Evolutionary conservation across 1,284 basidiomycete genomes (phyloP).

Genomic region (Cystobasidiaceae sp.): DNA sequence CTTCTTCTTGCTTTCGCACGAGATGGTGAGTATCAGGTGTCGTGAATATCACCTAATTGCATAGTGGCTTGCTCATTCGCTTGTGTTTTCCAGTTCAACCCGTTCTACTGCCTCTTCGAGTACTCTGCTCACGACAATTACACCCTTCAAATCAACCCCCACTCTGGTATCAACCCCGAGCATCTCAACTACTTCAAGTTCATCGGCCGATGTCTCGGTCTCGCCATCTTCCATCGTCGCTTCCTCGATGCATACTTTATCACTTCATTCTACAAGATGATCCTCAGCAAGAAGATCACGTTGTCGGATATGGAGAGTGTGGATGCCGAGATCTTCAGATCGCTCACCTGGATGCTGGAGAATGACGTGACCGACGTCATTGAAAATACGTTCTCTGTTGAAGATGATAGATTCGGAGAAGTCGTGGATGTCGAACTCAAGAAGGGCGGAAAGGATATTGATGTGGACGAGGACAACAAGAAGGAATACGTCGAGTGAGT

Average conservation of each 20-base stretch:
- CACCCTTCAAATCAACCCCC: conserved; percentile 61
- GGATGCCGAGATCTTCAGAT: conserved; percentile 83
- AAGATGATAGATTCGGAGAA: conserved; percentile 96
- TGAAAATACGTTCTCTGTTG: conserved; percentile 88
- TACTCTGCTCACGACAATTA: conserved; percentile 99
- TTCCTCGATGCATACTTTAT: conserved; percentile 99
- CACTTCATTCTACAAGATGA: conserved; percentile 99
- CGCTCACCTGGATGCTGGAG: conserved; percentile 96
- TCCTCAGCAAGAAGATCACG: conserved; percentile 77
- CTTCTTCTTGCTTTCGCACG: conserved; percentile 99
- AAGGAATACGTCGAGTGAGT: conserved; percentile 87
- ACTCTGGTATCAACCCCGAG: conserved; percentile 95
- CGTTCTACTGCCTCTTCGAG: conserved; percentile 99
- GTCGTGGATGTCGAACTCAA: conserved; percentile 89
- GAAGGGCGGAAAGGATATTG: conserved; percentile 72
- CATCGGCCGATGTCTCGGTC: conserved; percentile 86
- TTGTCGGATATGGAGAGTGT: conserved; percentile 84
- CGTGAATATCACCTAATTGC: background rate
- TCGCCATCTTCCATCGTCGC: conserved; percentile 96
- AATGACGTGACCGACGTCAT: conserved; percentile 93
- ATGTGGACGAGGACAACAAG: conserved; percentile 97
- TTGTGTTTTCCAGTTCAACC: conserved; percentile 69
- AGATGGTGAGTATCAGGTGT: conserved; percentile 52
- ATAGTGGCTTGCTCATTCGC: background rate
- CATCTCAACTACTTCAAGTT: conserved; percentile 99